These are phyloP conservation scores for Trichopus zeylanicus DNA, from an alignment of 116 monocot genomes.

Conservation along the genomic window DNA sequence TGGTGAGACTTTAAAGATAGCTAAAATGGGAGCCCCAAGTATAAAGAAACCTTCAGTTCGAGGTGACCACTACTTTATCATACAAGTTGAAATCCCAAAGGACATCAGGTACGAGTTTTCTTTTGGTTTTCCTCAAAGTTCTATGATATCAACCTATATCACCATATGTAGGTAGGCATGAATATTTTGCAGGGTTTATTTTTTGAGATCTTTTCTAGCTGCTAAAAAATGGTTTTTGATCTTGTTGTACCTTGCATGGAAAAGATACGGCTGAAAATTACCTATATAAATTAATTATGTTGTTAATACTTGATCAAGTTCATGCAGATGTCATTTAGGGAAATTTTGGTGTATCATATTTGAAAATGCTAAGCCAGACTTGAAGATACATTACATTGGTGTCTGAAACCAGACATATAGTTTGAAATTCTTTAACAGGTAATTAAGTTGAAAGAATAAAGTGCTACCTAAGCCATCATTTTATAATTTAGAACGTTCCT, in stretches of 20 bases:
- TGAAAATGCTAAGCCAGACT: neutral
- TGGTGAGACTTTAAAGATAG: constrained; percentile 60
- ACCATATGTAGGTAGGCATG: no score
- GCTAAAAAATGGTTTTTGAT: neutral
- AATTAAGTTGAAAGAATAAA: no score
- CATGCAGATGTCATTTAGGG: neutral
- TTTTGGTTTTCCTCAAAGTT: no score
- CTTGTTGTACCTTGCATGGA: neutral
- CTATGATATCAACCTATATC: no score
- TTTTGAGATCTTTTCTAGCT: neutral
- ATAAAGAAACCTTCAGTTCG: constrained; percentile 69
- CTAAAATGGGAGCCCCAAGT: constrained; percentile 72
- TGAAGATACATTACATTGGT: neutral
- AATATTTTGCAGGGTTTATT: no score
- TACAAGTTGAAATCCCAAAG: constrained; percentile 73
- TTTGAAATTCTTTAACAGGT: no score
- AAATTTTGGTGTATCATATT: neutral
- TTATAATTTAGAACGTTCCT: no score
- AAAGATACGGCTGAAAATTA: neutral
- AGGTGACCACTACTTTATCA: constrained; percentile 83
- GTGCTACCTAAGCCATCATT: no score
- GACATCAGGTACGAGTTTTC: constrained; percentile 50
- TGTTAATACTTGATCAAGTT: neutral
- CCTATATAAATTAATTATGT: neutral
- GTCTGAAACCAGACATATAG: no score